Conservation (phyloP, 2,329 filamentous ascomycete genomes). For the Ciborinia camelliae region DNA sequence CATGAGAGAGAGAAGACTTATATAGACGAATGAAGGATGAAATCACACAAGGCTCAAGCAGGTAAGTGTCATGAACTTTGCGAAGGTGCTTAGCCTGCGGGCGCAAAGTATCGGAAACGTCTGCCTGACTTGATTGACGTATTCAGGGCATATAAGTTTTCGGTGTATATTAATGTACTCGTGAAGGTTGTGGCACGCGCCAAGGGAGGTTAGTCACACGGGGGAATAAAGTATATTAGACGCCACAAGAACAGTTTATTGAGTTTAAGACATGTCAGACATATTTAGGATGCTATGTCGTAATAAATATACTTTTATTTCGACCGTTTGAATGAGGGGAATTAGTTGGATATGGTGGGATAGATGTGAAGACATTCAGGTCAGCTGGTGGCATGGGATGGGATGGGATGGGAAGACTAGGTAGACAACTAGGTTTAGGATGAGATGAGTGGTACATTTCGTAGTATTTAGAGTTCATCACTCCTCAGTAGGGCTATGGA, state of each 20-base stretch:
- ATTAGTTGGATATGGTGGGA: neutral
- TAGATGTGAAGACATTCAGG: constrained; percentile 11
- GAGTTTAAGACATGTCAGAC: constrained; percentile 13
- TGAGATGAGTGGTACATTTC: neutral
- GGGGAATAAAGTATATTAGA: constrained; percentile 14
- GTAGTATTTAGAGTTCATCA: neutral
- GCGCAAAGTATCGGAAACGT: constrained; percentile 11
- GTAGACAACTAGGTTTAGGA: neutral
- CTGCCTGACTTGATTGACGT: constrained; percentile 13
- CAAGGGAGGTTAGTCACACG: constrained; percentile 32
- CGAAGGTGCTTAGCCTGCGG: neutral
- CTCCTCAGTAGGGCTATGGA: neutral
- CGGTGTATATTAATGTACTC: constrained; percentile 16
- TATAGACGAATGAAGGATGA: constrained; percentile 14
- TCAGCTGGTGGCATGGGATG: constrained; percentile 9
- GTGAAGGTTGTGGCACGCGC: constrained; percentile 30
- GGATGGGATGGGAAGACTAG: neutral
- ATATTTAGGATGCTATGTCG: neutral
- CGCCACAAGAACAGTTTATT: constrained; percentile 22
- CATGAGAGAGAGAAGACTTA: constrained; percentile 15
- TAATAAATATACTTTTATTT: neutral
- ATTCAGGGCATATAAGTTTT: constrained; percentile 2
- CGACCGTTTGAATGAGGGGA: neutral
- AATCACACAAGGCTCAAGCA: neutral
- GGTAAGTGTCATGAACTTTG: constrained; percentile 13